A percentile compares a stretch with the other conserved stretches of the same genome.
phyloP scores from a whole-genome alignment of 768 basidiomycete species.

The Auricularia cornea region DNA sequence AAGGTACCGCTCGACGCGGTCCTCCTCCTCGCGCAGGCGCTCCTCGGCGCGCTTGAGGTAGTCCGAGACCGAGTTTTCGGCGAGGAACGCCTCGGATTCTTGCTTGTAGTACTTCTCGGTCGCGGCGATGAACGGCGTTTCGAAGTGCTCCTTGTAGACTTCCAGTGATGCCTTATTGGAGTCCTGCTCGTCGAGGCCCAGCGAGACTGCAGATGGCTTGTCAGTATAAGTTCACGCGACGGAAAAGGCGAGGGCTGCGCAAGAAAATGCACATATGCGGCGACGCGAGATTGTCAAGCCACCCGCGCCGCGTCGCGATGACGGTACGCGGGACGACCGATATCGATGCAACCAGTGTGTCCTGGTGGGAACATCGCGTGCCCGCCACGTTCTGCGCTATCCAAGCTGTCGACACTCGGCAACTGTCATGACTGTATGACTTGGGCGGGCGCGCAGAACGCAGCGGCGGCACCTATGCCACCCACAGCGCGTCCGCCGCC shows the following conservation, averaged over 20 bases:
- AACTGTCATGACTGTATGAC: too few relatives aligned
- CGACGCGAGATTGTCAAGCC: too few relatives aligned
- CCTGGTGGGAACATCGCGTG: too few relatives aligned
- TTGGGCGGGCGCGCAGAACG: too few relatives aligned
- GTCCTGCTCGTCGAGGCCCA: conserved; percentile 88
- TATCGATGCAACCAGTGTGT: too few relatives aligned
- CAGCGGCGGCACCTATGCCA: too few relatives aligned
- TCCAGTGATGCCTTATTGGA: conserved; percentile 89
- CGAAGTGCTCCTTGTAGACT: conserved; percentile 87
- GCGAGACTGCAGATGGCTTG: conserved; percentile 46
- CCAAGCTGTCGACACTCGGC: too few relatives aligned
- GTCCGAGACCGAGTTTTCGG: conserved; percentile 82
- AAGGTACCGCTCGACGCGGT: conserved; percentile 89
- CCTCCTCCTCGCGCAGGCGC: conserved; percentile 87
- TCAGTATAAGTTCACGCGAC: background rate
- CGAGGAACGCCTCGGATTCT: conserved; percentile 86
- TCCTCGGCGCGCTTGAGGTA: conserved; percentile 94
- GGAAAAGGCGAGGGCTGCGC: background rate
- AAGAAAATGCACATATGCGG: too few relatives aligned
- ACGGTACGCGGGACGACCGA: too few relatives aligned
- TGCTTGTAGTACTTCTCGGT: conserved; percentile 89
- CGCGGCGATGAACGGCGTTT: conserved; percentile 76
- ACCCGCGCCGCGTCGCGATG: too few relatives aligned
- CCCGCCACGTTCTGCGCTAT: too few relatives aligned
- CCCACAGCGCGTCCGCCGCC: too few relatives aligned